A percentile compares a stretch with the other conserved stretches of the same genome.
These are phyloP conservation scores for Xerophyta viscosa DNA, from an alignment of 106 monocot genomes.

Conservation along the genomic window DNA sequence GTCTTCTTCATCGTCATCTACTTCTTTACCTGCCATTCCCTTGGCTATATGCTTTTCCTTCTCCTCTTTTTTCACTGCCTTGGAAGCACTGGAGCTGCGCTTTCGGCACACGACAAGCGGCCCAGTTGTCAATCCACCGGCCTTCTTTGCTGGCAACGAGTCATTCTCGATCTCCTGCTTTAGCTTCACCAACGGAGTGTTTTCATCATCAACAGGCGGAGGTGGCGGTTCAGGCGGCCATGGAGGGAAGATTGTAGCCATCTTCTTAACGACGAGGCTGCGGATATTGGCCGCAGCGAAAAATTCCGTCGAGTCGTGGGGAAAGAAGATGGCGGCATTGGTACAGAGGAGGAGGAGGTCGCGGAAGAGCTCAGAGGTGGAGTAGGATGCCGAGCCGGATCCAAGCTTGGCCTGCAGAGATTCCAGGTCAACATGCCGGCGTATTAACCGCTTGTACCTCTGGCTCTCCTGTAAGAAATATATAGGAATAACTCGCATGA, in stretches of 20 bases:
- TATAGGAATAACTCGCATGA: background rate
- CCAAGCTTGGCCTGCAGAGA: conserved; percentile 21
- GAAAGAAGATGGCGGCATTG: conserved; percentile 79
- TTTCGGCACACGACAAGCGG: background rate
- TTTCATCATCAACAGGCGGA: background rate
- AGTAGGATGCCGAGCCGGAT: conserved; percentile 5
- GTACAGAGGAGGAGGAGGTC: conserved; percentile 75
- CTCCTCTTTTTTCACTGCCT: background rate
- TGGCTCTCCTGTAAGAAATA: conserved; percentile 13
- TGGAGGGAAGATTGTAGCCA: background rate
- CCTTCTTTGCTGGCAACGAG: background rate
- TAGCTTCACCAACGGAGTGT: background rate
- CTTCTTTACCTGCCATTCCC: background rate
- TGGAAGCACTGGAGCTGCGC: background rate
- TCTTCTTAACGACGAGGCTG: conserved; percentile 27
- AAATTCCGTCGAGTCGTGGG: conserved; percentile 36
- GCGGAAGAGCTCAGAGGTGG: conserved; percentile 32
- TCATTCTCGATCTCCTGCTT: background rate
- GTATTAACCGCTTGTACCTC: conserved; percentile 21
- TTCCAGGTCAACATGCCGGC: conserved; percentile 35
- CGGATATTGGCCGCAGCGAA: conserved; percentile 45
- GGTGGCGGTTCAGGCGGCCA: background rate
- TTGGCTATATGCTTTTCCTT: background rate
- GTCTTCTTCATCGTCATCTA: background rate
- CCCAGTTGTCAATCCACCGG: background rate